phyloP scores from a whole-genome alignment of 192 early-diverging fungal genomes.

The Pilaira anomala region DNA sequence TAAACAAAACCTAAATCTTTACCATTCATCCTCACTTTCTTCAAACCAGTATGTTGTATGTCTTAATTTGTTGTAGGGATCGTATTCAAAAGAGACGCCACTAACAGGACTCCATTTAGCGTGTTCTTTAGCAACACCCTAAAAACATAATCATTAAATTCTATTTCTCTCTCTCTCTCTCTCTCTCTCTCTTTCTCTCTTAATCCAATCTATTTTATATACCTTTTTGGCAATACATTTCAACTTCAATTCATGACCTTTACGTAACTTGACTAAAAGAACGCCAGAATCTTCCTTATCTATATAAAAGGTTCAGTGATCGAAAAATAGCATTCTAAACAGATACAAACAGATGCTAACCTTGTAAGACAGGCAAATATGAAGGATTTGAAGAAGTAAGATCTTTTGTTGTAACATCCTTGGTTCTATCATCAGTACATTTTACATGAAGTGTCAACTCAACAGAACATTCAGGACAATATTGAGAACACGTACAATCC shows the following conservation, averaged over 20 bases:
- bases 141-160: background rate
- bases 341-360: conserved; percentile 21
- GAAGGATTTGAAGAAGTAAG: conserved; percentile 73
- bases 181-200: background rate
- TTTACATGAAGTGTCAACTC: conserved; percentile 82
- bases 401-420: conserved; percentile 79
- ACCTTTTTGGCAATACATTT: conserved; percentile 92
- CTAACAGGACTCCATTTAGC: conserved; percentile 95
- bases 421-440: conserved; percentile 74
- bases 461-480: conserved; percentile 90
- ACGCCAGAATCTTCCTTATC: conserved; percentile 69
- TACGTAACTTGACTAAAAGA: conserved; percentile 82
- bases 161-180: background rate
- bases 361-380: conserved; percentile 64
- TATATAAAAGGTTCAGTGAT: conserved; percentile 9
- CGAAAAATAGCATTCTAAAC: no score
- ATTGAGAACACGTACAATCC: conserved; percentile 76
- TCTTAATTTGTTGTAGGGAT: conserved; percentile 90
- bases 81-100: conserved; percentile 93
- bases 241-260: conserved; percentile 89
- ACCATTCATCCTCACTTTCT: conserved; percentile 85
- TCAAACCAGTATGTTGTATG: conserved; percentile 95
- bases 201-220: no score
- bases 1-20: conserved; percentile 25
- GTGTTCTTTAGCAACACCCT: conserved; percentile 94